These are phyloP conservation scores for Paraphaeosphaeria sporulosa DNA, from an alignment of 2,329 filamentous ascomycete genomes.

Conservation along the genomic window DNA sequence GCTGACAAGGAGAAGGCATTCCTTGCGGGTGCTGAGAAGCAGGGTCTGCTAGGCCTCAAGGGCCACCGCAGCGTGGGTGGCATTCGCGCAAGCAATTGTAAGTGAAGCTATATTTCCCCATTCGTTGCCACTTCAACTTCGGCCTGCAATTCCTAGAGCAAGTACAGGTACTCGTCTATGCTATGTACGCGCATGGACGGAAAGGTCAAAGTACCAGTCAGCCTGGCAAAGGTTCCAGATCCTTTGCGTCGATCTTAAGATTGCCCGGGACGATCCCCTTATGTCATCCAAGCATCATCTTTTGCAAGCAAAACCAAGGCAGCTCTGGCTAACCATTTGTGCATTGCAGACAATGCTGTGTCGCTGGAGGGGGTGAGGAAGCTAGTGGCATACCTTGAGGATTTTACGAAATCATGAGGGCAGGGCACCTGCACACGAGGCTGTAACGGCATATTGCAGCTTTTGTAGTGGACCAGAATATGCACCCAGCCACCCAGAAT, in stretches of 20 bases:
- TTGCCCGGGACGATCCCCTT: slow-evolving; percentile 13
- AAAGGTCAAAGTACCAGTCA: slow-evolving; percentile 10
- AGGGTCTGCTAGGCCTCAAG: slow-evolving; percentile 80
- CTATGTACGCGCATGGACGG: slow-evolving; percentile 19
- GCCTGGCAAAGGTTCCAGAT: background rate
- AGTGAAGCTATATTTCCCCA: slow-evolving; percentile 32
- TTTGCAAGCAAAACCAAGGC: slow-evolving; percentile 7
- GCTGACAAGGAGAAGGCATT: slow-evolving; percentile 81
- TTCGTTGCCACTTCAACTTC: slow-evolving; percentile 17
- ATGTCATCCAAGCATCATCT: slow-evolving; percentile 23
- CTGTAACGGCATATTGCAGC: slow-evolving; percentile 21
- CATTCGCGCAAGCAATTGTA: slow-evolving; percentile 81
- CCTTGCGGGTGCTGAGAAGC: slow-evolving; percentile 72
- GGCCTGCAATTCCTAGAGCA: slow-evolving; percentile 11
- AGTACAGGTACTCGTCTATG: slow-evolving; percentile 25
- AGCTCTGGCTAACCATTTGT: slow-evolving; percentile 26
- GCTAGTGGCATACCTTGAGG: slow-evolving; percentile 70
- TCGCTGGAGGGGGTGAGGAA: slow-evolving; percentile 71
- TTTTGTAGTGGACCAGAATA: slow-evolving; percentile 9
- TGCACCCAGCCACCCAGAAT: background rate
- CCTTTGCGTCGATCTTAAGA: slow-evolving; percentile 14
- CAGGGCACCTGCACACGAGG: slow-evolving; percentile 21
- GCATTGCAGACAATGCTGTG: slow-evolving; percentile 74
- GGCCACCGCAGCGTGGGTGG: slow-evolving; percentile 88
- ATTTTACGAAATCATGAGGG: slow-evolving; percentile 58